Conservation (phyloP, 345 rosid species). For the Brassica incana region DNA sequence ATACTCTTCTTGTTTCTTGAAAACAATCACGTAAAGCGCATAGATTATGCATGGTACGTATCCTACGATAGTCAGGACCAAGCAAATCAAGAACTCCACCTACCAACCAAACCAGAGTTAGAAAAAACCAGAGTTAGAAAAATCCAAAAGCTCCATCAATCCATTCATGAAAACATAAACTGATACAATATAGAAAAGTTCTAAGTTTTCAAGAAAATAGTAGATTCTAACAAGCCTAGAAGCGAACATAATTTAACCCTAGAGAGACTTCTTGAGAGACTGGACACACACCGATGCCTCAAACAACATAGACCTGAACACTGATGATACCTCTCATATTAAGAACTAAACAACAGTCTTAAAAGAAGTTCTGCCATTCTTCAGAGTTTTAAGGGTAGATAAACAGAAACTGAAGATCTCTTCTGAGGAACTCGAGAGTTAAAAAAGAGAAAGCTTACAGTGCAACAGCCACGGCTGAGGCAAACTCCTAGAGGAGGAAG, state of each 20-base stretch:
- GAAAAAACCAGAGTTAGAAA: neutral
- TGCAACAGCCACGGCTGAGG: no score
- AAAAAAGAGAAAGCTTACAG: no score
- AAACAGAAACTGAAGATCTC: conserved; percentile 1
- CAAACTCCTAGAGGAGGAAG: no score
- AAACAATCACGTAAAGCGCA: conserved; percentile 83
- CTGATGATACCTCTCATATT: no score
- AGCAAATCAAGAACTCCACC: conserved; percentile 83
- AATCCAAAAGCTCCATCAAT: neutral
- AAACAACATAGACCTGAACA: no score
- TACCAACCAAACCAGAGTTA: conserved; percentile 27
- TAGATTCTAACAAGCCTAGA: neutral
- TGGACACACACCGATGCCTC: neutral
- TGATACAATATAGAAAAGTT: neutral
- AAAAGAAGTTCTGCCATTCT: neutral
- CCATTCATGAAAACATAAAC: neutral
- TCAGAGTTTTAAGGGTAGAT: neutral
- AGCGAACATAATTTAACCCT: neutral
- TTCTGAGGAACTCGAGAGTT: neutral
- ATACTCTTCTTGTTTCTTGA: conserved; percentile 74
- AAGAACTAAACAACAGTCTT: neutral
- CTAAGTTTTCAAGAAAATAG: neutral
- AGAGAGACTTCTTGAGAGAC: neutral
- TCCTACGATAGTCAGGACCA: conserved; percentile 76
- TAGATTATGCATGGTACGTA: conserved; percentile 91